These are phyloP conservation scores for Colletotrichum coccodes DNA, from an alignment of 2,329 filamentous ascomycete genomes.

Conservation along the genomic window DNA sequence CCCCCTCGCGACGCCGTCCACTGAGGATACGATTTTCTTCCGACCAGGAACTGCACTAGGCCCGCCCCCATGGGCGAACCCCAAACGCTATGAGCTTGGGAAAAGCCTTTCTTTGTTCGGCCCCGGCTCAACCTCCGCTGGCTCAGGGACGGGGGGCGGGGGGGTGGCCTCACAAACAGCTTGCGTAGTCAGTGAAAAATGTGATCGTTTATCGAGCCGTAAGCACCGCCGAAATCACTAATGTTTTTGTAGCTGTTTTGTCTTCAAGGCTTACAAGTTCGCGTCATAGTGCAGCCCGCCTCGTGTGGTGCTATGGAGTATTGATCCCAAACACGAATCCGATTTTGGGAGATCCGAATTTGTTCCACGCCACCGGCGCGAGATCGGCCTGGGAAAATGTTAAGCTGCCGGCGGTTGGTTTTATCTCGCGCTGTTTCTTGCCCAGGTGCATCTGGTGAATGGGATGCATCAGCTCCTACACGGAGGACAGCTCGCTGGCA, in stretches of 20 bases:
- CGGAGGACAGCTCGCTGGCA: background rate
- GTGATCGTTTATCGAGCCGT: too few relatives aligned
- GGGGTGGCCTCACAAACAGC: slow-evolving; percentile 3
- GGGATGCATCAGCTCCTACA: too few relatives aligned
- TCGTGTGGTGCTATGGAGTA: background rate
- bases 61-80: background rate
- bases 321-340: background rate
- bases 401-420: background rate
- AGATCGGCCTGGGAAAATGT: background rate
- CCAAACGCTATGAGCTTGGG: slow-evolving; percentile 1
- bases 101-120: background rate
- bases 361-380: background rate
- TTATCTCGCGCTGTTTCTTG: background rate
- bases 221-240: background rate
- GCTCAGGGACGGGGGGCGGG: background rate
- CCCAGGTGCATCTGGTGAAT: too few relatives aligned
- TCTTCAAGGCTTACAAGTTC: background rate
- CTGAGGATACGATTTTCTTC: background rate
- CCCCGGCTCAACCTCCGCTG: background rate
- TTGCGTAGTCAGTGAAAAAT: background rate
- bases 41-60: background rate
- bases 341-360: too few relatives aligned
- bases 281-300: background rate
- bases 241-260: background rate
- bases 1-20: background rate